These are phyloP conservation scores for Aspergillus pseudoviridinutans DNA, from an alignment of 2,329 filamentous ascomycete genomes.

Conservation along the genomic window DNA sequence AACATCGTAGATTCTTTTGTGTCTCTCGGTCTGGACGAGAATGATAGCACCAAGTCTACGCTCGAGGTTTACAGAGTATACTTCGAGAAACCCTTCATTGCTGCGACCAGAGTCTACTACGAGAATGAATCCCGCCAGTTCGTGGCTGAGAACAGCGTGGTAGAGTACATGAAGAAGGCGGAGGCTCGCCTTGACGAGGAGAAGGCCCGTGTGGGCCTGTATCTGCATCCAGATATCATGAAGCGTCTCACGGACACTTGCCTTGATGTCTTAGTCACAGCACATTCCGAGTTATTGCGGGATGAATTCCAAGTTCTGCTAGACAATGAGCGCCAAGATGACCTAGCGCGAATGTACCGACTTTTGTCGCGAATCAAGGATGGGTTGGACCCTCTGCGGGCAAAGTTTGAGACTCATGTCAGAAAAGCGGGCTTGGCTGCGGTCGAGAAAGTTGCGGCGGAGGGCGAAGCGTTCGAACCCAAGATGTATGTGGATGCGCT, in stretches of 20 bases:
- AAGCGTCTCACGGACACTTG: constrained; percentile 79
- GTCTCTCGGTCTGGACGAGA: constrained; percentile 88
- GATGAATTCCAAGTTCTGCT: constrained; percentile 95
- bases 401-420: constrained; percentile 87
- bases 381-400: constrained; percentile 81
- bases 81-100: constrained; percentile 90
- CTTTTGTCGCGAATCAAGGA: constrained; percentile 85
- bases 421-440: constrained; percentile 82
- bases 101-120: constrained; percentile 81
- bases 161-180: constrained; percentile 99
- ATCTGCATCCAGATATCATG: constrained; percentile 86
- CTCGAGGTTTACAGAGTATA: constrained; percentile 90
- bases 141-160: constrained; percentile 91
- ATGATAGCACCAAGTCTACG: constrained; percentile 87
- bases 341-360: constrained; percentile 95
- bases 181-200: constrained; percentile 86
- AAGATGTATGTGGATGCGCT: constrained; percentile 96
- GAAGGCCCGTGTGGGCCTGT: constrained; percentile 87
- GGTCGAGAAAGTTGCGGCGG: constrained; percentile 83
- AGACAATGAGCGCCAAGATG: constrained; percentile 90
- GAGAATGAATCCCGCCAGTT: constrained; percentile 89
- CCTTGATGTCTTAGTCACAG: constrained; percentile 82
- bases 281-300: constrained; percentile 78
- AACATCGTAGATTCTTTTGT: constrained; percentile 95
- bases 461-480: constrained; percentile 86